Evolutionary conservation across 192 early-diverging fungal genomes (phyloP).

Genomic region (Coemansia sp.): DNA sequence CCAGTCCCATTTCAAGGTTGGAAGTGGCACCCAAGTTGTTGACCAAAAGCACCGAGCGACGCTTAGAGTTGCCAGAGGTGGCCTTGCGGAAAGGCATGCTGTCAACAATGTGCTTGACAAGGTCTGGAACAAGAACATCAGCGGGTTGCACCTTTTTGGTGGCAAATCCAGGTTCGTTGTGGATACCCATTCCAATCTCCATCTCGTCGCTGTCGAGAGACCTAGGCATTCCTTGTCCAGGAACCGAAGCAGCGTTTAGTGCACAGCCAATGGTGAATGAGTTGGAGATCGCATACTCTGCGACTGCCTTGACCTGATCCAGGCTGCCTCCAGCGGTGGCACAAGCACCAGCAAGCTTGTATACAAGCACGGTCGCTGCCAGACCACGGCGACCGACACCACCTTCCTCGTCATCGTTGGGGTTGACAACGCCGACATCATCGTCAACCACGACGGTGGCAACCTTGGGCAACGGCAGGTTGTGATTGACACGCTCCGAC

Average conservation of each 20-base stretch:
- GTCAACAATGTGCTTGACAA: conserved; percentile 59
- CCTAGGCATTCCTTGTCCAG: conserved; percentile 61
- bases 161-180: conserved; percentile 77
- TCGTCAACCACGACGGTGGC: conserved; percentile 80
- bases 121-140: conserved; percentile 50
- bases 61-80: conserved; percentile 12
- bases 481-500: conserved; percentile 61
- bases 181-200: conserved; percentile 82
- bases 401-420: conserved; percentile 58
- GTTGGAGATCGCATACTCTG: conserved; percentile 59
- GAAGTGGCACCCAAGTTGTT: conserved; percentile 84
- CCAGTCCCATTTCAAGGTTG: conserved; percentile 67
- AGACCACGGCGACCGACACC: conserved; percentile 77
- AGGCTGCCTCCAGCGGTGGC: conserved; percentile 64
- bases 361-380: conserved; percentile 73
- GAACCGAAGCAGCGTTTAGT: conserved; percentile 72
- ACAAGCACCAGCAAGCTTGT: conserved; percentile 79
- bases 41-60: conserved; percentile 65
- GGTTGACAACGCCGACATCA: conserved; percentile 75
- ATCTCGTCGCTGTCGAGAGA: conserved; percentile 59
- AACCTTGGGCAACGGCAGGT: conserved; percentile 55
- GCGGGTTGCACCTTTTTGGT: conserved; percentile 57
- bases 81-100: conserved; percentile 49
- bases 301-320: conserved; percentile 57
- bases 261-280: conserved; percentile 81